Evolutionary conservation across 106 monocot genomes (phyloP), one percentile per base, ranked within the genome.

Genomic region (Apostasia shenzhenica): DNA sequence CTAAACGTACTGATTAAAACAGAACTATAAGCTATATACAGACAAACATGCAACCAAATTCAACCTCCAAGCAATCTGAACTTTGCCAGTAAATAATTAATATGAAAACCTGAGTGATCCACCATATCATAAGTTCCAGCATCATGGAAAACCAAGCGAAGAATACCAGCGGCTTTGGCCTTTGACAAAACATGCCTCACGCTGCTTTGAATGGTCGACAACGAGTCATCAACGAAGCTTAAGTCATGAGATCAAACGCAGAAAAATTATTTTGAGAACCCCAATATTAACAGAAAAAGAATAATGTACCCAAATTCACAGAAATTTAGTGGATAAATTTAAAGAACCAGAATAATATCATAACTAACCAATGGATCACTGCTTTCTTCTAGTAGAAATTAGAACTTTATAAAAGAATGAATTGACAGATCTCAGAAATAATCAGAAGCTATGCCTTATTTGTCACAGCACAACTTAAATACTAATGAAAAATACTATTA

Each of bases 91-190:
- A 58, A 58, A 58, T 6, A 38, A 58, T 2, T 40, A 26, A 26
- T 49, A 54, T 12, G 52, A 69, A 58, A 60, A 92, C 92, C 92
- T 87, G 92, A 78, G 46, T 78, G 81, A 13, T 84, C 84, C 54
- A 76, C 76, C 26, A 79, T 57, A 76, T 92, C 86, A 64, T 84
- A 97, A 55, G 95, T 92, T 68, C 95, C 95, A 46, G 95, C 95
- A 81, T 97, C 95, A 76, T 97, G 92, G 78, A 97, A 97, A 71
- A 68, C 89, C 84, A 97, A 66, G 48, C 95, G 86, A 66, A 97
- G 95, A 48, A 92, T 57, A 50, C 89, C 86, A 73, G 95, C 86
- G 67, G 95, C 88, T 72, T 92, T 97, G 14, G 63, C 62, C 77
- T 97, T 92, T 49, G 92, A 84, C 67, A 92, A 70, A 65, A 92